phyloP scores from a whole-genome alignment of 1,284 basidiomycete species.

The Mrakiaceae sp. region DNA sequence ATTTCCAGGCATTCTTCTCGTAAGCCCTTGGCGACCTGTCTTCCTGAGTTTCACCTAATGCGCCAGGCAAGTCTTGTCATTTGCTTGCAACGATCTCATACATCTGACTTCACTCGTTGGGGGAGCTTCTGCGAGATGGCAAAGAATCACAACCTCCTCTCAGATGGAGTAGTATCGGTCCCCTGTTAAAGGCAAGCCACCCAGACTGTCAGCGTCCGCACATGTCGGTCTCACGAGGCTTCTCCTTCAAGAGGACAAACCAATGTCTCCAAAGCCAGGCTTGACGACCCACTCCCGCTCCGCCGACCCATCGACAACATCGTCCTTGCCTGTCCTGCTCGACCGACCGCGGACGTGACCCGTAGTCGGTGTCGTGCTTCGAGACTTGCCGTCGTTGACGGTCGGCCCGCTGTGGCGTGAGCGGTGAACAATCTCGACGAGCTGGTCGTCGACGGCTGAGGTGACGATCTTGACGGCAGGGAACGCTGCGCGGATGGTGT shows the following conservation, averaged over 20 bases:
- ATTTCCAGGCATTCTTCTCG: no score
- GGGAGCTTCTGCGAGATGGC: no score
- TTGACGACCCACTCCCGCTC: constrained; percentile 14
- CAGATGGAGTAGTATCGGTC: constrained; percentile 5
- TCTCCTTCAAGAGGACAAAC: not conserved
- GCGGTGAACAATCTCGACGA: constrained; percentile 1
- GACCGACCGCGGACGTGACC: not conserved
- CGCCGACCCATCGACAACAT: not conserved
- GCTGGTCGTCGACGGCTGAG: constrained; percentile 32
- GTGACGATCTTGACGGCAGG: constrained; percentile 59
- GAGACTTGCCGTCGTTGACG: not conserved
- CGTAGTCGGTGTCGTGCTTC: not conserved
- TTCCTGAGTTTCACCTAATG: no score
- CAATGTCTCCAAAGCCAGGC: constrained; percentile 15
- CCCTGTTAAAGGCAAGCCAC: not conserved
- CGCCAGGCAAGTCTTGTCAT: no score
- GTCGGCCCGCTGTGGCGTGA: not conserved
- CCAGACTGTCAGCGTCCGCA: no score
- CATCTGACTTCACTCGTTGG: no score
- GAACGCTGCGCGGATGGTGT: constrained; percentile 10
- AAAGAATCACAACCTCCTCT: no score
- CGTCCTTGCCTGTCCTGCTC: not conserved
- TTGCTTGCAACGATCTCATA: no score
- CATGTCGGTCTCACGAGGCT: no score
- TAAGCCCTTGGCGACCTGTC: no score